A percentile compares a stretch with the other conserved stretches of the same genome.
These are phyloP conservation scores for Coemansia sp. DNA, from an alignment of 192 early-diverging fungal species.

Conservation along the genomic window DNA sequence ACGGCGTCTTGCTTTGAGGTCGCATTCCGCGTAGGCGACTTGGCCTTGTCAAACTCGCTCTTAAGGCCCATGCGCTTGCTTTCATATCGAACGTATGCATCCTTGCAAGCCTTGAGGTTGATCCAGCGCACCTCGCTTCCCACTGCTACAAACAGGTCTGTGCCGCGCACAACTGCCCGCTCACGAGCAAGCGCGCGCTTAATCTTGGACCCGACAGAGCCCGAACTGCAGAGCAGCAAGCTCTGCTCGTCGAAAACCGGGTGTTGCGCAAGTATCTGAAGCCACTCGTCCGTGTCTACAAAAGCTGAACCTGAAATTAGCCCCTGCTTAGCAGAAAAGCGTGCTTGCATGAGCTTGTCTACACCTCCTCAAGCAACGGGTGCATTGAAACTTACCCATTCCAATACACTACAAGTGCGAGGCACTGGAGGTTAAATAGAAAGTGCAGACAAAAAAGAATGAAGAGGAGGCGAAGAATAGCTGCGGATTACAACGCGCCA, in stretches of 20 bases:
- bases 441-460: not conserved
- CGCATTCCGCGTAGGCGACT: not conserved
- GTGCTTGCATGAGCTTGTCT: constrained; percentile 8
- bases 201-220: not conserved
- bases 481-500: not conserved
- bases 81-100: constrained; percentile 55
- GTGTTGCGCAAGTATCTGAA: constrained; percentile 49
- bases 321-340: not conserved
- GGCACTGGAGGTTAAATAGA: not conserved
- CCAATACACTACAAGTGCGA: not conserved
- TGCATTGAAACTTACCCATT: not conserved
- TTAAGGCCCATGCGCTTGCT: constrained; percentile 27
- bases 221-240: not conserved
- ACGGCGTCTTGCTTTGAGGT: constrained; percentile 29
- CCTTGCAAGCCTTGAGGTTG: constrained; percentile 62
- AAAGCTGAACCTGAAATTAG: not conserved
- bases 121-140: constrained; percentile 59
- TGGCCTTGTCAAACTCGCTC: not conserved
- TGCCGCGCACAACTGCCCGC: constrained; percentile 48
- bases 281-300: constrained; percentile 53
- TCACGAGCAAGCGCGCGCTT: constrained; percentile 10
- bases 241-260: constrained; percentile 33
- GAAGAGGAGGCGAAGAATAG: not conserved
- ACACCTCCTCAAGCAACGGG: not conserved
- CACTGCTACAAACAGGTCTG: constrained; percentile 63